phyloP scores from a whole-genome alignment of 139 green algal species.

The Chlorella sp. region DNA sequence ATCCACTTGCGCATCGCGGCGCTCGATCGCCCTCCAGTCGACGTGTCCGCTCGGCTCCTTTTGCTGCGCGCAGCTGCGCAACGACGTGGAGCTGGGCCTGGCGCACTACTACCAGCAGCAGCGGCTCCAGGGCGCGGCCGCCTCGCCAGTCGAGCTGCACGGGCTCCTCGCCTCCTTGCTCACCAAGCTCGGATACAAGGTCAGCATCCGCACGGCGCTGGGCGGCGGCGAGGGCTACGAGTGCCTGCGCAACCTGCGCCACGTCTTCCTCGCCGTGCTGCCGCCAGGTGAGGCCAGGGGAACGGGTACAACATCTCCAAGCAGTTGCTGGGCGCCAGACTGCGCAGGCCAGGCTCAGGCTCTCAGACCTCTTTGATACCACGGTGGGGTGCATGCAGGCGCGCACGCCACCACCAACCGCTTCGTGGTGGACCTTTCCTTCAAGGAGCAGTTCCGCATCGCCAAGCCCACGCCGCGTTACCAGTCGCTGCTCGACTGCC shows the following conservation, averaged over 20 bases:
- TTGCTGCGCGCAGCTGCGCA: not conserved
- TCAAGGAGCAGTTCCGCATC: conserved; percentile 42
- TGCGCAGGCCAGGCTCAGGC: too few relatives aligned
- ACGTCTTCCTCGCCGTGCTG: conserved; percentile 22
- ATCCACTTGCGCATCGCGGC: too few relatives aligned
- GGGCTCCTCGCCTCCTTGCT: conserved; percentile 14
- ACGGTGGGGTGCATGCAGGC: not conserved
- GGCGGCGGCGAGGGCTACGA: conserved; percentile 33
- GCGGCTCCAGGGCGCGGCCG: not conserved
- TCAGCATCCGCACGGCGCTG: conserved; percentile 18
- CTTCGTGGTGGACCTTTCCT: conserved; percentile 32
- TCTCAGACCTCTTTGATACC: not conserved
- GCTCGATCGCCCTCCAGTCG: not conserved
- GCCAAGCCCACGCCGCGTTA: conserved; percentile 36
- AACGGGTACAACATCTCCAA: too few relatives aligned
- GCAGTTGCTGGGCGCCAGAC: too few relatives aligned
- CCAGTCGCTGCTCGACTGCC: conserved; percentile 16
- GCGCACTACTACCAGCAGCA: too few relatives aligned
- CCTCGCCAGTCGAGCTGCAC: not conserved
- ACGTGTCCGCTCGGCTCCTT: too few relatives aligned
- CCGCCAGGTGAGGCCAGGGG: not conserved
- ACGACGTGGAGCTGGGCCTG: conserved; percentile 4
- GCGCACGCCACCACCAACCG: not conserved
- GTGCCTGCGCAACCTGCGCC: conserved; percentile 41
- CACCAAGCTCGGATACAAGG: conserved; percentile 13